Evolutionary conservation across 345 rosid genomes (phyloP), one percentile per base, ranked within the genome.

Genomic region (Salix dunnii): DNA sequence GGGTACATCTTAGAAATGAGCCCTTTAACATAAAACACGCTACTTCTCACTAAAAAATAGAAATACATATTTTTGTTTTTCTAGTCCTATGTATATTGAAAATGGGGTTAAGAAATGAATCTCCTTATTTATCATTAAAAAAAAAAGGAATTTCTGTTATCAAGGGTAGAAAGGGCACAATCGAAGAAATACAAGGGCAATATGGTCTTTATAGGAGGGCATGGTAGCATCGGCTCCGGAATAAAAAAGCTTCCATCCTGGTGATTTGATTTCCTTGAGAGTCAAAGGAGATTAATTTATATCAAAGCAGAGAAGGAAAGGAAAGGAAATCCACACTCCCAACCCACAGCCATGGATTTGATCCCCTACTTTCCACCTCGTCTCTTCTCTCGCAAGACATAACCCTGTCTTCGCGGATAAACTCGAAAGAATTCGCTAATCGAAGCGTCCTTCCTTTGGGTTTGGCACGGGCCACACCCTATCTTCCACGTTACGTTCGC

Each of bases 401-500:
- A 51, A 20, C 11, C 21, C n/a, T 12, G 16, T 51, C 58, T n/a
- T 55, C 11, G 27, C 3, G 4, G 62, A 55, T 25, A 55, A 55
- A 55, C 9, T 58, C 46, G 11, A 9, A 58, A 55, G 62, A n/a
- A 55, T 9, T 55, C 62, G 14, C 62, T 7, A n/a, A n/a, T n/a
- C 28, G 14, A 55, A n/a, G 6, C 14, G 6, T 55, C 28, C 4
- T 55, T n/a, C 14, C 28, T 9, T n/a, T 58, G 28, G 27, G 62
- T n/a, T 1, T n/a, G 62, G 62, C 62, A 51, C 23, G 9, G 58
- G 20, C 58, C 3, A 20, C 23, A 58, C 62, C 27, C 23, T 58
- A 62, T 77, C 72, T 83, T 72, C 76, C 72, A 55, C 74, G 79
- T 62, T 77, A 55, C 74, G 79, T 67, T 67, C 35, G 73, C 76